Evolutionary conservation across 257 asterid species (phyloP).

Genomic region (Nicotiana benthamiana): DNA sequence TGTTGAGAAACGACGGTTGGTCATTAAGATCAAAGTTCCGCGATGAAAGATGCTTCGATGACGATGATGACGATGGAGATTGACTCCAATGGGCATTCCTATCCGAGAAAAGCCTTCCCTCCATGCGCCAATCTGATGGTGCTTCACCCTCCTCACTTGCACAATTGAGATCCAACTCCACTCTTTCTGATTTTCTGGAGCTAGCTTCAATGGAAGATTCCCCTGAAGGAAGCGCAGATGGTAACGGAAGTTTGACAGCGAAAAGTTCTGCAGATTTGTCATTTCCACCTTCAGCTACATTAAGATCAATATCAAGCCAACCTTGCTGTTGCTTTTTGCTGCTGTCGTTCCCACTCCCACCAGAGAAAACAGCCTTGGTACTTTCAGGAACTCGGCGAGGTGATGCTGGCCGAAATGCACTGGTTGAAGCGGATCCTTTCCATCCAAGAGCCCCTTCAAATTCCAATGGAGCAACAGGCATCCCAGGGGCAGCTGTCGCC

Average conservation of each 20-base stretch:
- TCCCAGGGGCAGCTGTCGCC: no score
- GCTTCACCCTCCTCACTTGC: slow-evolving; percentile 19
- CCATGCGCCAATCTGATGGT: slow-evolving; percentile 32
- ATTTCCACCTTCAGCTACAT: slow-evolving; percentile 45
- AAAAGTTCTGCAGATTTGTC: slow-evolving; percentile 19
- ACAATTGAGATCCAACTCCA: slow-evolving; percentile 53
- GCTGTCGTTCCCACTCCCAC: slow-evolving; percentile 7
- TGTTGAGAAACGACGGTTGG: slow-evolving; percentile 46
- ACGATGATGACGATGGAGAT: slow-evolving; percentile 32
- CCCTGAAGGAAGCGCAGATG: no score
- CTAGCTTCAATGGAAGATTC: no score
- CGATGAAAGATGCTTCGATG: slow-evolving; percentile 36
- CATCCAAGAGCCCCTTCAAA: no score
- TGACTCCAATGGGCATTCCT: slow-evolving; percentile 15
- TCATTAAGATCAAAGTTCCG: slow-evolving; percentile 59
- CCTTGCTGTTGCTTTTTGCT: slow-evolving; percentile 35
- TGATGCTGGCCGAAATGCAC: not conserved
- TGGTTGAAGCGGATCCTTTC: no score
- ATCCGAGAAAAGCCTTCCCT: slow-evolving; percentile 3
- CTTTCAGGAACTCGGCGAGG: slow-evolving; percentile 17
- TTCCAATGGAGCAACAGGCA: no score
- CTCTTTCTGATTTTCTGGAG: slow-evolving; percentile 33
- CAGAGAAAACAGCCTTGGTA: slow-evolving; percentile 25
- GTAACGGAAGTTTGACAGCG: not conserved
- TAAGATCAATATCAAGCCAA: slow-evolving; percentile 54